Evolutionary conservation across 148 eudicot genomes (phyloP).

Genomic region (Rhododendron williamsianum): DNA sequence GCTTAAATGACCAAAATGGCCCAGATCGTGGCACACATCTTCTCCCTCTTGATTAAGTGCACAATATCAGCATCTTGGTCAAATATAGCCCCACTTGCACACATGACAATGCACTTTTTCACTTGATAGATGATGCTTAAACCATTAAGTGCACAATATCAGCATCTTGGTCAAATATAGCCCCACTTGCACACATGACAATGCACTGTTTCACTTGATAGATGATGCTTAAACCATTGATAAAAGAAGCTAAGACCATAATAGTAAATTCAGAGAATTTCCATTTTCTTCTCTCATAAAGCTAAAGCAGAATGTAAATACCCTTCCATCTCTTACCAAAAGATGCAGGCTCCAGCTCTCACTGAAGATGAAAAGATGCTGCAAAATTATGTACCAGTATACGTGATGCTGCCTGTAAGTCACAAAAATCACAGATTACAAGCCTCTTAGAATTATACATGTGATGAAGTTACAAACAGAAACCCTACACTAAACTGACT

Average conservation of each 20-base stretch:
- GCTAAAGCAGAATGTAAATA: neutral
- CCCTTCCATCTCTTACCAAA: conserved; percentile 2
- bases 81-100: conserved; percentile 1
- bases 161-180: neutral
- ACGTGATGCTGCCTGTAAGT: conserved; percentile 79
- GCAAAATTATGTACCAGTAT: conserved; percentile 75
- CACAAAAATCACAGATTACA: neutral
- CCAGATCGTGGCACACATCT: neutral
- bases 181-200: conserved; percentile 4
- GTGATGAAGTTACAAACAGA: too few species aligned
- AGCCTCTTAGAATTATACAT: neutral
- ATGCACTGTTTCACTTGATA: neutral
- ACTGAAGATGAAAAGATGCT: conserved; percentile 31
- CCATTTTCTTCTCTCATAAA: conserved; percentile 3
- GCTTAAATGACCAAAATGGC: neutral
- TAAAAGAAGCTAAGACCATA: neutral
- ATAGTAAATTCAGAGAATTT: neutral
- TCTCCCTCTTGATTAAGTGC: neutral
- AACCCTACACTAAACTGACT: neutral
- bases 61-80: neutral
- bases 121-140: neutral
- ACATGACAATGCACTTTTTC: neutral
- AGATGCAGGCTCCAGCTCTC: conserved; percentile 35
- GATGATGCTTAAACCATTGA: neutral
- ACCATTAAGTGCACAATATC: neutral